A percentile compares a stretch with the other conserved stretches of the same genome.
phyloP scores from a whole-genome alignment of 1,139 yeast species.

The Nakaseomyces glabratus region DNA sequence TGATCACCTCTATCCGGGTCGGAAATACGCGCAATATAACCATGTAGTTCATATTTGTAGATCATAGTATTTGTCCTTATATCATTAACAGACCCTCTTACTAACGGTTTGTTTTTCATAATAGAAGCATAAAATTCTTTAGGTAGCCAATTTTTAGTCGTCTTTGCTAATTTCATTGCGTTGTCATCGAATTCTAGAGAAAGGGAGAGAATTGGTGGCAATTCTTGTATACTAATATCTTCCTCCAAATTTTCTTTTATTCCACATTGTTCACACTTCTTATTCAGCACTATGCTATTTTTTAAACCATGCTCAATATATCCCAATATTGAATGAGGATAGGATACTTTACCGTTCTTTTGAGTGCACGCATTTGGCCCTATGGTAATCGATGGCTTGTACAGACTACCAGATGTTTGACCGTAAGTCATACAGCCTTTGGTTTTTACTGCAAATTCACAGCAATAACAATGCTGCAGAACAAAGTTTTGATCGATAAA shows the following conservation, averaged over 20 bases:
- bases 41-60: conserved; percentile 49
- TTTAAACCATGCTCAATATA: conserved; percentile 55
- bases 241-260: conserved; percentile 47
- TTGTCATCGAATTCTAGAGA: conserved; percentile 47
- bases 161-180: conserved; percentile 40
- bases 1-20: conserved; percentile 49
- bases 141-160: conserved; percentile 48
- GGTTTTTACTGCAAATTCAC: conserved; percentile 38
- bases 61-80: conserved; percentile 28
- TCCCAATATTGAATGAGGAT: conserved; percentile 34
- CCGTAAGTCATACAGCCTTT: conserved; percentile 35
- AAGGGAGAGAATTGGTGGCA: conserved; percentile 62
- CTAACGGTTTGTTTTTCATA: conserved; percentile 34
- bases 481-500: conserved; percentile 25
- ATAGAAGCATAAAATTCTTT: conserved; percentile 47
- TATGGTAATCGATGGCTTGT: conserved; percentile 35
- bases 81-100: conserved; percentile 35
- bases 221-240: conserved; percentile 39
- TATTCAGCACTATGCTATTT: conserved; percentile 39
- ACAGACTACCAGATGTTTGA: conserved; percentile 30
- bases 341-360: conserved; percentile 19
- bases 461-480: conserved; percentile 36
- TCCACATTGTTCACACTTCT: conserved; percentile 43
- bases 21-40: conserved; percentile 60
- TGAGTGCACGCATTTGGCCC: conserved; percentile 26